phyloP scores from a whole-genome alignment of 257 asterid species.

The Fraxinus excelsior region DNA sequence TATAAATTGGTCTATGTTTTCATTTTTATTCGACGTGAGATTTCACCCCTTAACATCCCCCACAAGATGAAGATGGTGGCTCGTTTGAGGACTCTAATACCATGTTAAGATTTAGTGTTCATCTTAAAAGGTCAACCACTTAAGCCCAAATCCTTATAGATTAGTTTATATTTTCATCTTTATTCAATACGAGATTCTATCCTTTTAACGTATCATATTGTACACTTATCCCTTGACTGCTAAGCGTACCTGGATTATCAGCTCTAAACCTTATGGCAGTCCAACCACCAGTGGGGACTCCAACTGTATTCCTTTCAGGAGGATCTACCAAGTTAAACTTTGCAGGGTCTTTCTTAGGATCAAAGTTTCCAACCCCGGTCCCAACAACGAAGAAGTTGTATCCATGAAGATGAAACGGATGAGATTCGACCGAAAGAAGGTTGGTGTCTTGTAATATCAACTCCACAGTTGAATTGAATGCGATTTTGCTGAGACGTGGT shows the following conservation, averaged over 20 bases:
- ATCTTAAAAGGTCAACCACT: too few relatives aligned
- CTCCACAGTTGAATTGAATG: constrained; percentile 67
- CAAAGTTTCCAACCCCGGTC: constrained; percentile 65
- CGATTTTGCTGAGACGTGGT: constrained; percentile 54
- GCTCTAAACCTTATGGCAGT: constrained; percentile 79
- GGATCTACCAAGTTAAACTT: constrained; percentile 69
- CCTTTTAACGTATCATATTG: too few relatives aligned
- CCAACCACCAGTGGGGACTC: constrained; percentile 90
- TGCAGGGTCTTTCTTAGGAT: constrained; percentile 48
- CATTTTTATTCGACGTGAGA: too few relatives aligned
- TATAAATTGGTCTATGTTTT: too few relatives aligned
- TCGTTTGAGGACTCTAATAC: too few relatives aligned
- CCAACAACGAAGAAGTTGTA: constrained; percentile 78
- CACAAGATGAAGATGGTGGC: too few relatives aligned
- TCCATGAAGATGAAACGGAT: constrained; percentile 87
- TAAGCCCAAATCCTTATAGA: too few relatives aligned
- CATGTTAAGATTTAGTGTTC: too few relatives aligned
- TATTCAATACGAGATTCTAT: too few relatives aligned
- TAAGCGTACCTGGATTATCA: constrained; percentile 68
- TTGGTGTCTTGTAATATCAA: constrained; percentile 71
- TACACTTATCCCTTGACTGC: background rate
- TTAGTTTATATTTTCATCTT: too few relatives aligned
- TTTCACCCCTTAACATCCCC: too few relatives aligned
- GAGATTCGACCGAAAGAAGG: constrained; percentile 62
- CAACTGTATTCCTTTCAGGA: constrained; percentile 72